A percentile compares a stretch with the other conserved stretches of the same genome.
phyloP scores from a whole-genome alignment of 306 rosid species.

The Prunus mongolica region DNA sequence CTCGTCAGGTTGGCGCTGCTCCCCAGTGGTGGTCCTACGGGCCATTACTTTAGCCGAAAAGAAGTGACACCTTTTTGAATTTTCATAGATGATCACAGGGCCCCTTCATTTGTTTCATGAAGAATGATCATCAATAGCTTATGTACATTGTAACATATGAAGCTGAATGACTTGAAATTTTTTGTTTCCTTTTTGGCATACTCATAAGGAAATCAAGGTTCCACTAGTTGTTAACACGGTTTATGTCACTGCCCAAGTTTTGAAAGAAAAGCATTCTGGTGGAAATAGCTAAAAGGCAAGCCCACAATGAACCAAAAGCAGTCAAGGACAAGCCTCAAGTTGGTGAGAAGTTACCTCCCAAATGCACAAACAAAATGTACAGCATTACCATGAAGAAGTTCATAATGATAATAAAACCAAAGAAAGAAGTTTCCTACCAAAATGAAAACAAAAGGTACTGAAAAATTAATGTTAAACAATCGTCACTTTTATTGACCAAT shows the following conservation, averaged over 20 bases:
- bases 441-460: neutral
- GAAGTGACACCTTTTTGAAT: slow-evolving; percentile 24
- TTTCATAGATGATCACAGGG: neutral
- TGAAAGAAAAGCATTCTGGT: neutral
- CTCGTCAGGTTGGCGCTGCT: slow-evolving; percentile 36
- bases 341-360: neutral
- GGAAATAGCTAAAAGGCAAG: neutral
- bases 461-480: neutral
- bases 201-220: too few relatives aligned
- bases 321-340: neutral
- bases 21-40: slow-evolving; percentile 33
- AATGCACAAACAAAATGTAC: neutral
- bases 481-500: neutral
- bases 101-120: neutral
- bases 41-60: slow-evolving; percentile 23
- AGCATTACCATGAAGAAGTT: neutral
- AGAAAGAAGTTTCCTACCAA: slow-evolving; percentile 10
- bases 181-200: too few relatives aligned
- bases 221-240: too few relatives aligned
- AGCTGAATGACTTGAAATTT: too few relatives aligned
- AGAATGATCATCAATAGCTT: neutral
- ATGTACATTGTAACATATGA: too few relatives aligned
- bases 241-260: neutral
- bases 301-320: neutral
- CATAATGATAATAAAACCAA: neutral